phyloP scores from a whole-genome alignment of 257 asterid species.

The Knoxia roxburghii region DNA sequence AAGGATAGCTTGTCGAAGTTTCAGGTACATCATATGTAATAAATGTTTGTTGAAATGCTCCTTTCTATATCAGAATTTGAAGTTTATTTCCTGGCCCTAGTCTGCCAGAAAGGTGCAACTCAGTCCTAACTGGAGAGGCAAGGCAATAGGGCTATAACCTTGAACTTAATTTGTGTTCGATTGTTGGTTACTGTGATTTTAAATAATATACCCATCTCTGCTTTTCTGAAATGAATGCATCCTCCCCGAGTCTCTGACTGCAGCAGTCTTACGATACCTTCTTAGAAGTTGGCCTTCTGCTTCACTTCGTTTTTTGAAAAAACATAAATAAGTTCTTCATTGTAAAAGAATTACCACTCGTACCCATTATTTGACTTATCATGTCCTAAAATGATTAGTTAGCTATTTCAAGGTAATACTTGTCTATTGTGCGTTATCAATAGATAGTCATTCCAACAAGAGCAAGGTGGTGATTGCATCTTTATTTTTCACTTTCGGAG shows the following conservation, averaged over 20 bases:
- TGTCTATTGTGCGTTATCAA: too few relatives aligned
- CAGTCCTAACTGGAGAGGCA: background rate
- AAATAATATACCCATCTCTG: background rate
- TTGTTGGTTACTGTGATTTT: background rate
- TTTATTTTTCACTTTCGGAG: background rate
- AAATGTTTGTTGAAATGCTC: background rate
- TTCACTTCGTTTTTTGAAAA: background rate
- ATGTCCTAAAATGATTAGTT: background rate
- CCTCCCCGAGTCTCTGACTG: background rate
- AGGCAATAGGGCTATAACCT: background rate
- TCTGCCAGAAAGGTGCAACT: background rate
- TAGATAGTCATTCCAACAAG: background rate
- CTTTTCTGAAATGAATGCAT: background rate
- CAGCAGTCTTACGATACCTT: background rate
- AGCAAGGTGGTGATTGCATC: background rate
- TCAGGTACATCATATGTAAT: conserved; percentile 48
- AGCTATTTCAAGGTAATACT: background rate
- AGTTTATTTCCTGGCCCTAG: background rate
- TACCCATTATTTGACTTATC: background rate
- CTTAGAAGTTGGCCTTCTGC: background rate
- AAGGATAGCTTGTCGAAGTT: conserved; percentile 82
- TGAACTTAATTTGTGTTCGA: background rate
- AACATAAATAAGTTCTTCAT: background rate
- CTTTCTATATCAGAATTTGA: background rate
- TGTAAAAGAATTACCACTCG: too few relatives aligned